Base-by-base conservation (phyloP, 2,329 filamentous ascomycete genomes). In the Ophiostoma piceae region DNA sequence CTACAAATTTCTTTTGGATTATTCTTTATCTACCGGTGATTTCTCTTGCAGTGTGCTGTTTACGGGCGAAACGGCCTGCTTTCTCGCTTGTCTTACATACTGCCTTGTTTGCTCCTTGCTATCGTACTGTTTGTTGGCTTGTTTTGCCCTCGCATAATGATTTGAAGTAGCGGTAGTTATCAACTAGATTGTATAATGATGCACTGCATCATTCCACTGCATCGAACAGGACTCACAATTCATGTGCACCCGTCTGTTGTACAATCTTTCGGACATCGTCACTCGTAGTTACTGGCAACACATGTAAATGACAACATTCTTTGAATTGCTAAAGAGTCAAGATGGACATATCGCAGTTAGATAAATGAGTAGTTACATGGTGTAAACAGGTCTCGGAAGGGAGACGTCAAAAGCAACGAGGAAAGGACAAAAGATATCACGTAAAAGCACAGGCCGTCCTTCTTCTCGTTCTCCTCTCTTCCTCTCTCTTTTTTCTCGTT, bases 391-490 rank as follows among this genome's bases (percentile, higher is more conserved):
- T 39, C 65, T 66, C 37, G 37, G 37, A 39, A 29, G 41, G 8
- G 57, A 41, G 64, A 70, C 22, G 9, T 35, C 19, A 47, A 54
- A 68, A 35, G 47, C 32, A 51, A 41, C 51, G 35, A 29, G 60
- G 2, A 69, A 51, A 67, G 66, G 32, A 66, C 66, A n/a, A 71
- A 29, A 37, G 66, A 68, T 65, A 62, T 68, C 32, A 51, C 43
- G 29, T 54, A 60, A 68, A 41, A 68, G 39, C 12, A 47, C 64
- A 26, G 65, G 67, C 66, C 43, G 62, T 22, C 62, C 11, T 65
- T 39, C 62, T 22, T 32, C 43, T n/a, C 9, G 26, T 37, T 3
- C 41, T 22, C 29, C 14, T 16, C 29, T 62, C 22, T 32, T 39
- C 60, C 14, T 19, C 35, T 11, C 39, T 26, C n/a, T 26, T 43